Conservation (phyloP, 140 eudicot species). For the Stevia rebaudiana region DNA sequence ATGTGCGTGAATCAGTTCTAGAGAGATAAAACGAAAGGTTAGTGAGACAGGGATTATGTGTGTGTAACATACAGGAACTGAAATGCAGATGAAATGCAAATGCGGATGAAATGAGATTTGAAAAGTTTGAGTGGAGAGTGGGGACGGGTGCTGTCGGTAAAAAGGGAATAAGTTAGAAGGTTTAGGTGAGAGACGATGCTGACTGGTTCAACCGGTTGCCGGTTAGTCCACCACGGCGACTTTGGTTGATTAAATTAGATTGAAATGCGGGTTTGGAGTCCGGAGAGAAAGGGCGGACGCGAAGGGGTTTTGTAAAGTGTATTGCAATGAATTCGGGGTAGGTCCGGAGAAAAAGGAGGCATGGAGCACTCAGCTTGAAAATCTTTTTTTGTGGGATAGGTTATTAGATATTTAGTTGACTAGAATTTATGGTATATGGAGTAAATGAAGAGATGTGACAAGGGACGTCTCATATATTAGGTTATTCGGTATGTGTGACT, state of each 20-base stretch:
- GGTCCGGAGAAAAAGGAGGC: constrained; percentile 46
- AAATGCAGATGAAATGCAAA: constrained; percentile 35
- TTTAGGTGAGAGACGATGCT: constrained; percentile 29
- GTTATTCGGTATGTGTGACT: no score
- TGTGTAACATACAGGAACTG: constrained; percentile 30
- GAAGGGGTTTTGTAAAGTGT: constrained; percentile 12
- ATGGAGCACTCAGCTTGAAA: constrained; percentile 30
- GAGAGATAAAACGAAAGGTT: constrained; percentile 39
- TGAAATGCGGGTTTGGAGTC: constrained; percentile 32
- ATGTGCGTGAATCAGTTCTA: constrained; percentile 10
- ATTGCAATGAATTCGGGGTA: constrained; percentile 23
- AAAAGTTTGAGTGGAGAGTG: constrained; percentile 18
- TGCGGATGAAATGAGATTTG: constrained; percentile 32
- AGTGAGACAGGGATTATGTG: constrained; percentile 18
- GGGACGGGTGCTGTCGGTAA: constrained; percentile 41
- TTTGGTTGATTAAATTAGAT: constrained; percentile 25
- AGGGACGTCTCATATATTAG: no score
- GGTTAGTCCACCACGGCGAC: constrained; percentile 33
- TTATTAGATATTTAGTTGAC: constrained; percentile 9
- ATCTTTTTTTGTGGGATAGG: constrained; percentile 2
- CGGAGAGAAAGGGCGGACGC: constrained; percentile 40
- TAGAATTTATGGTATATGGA: background rate
- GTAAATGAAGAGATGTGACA: no score
- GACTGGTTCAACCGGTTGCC: constrained; percentile 33
- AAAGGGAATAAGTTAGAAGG: constrained; percentile 25